A percentile compares a stretch with the other conserved stretches of the same genome.
Evolutionary conservation across 78 protist genomes (phyloP).

Genomic region (Creolimax fragrantissima): DNA sequence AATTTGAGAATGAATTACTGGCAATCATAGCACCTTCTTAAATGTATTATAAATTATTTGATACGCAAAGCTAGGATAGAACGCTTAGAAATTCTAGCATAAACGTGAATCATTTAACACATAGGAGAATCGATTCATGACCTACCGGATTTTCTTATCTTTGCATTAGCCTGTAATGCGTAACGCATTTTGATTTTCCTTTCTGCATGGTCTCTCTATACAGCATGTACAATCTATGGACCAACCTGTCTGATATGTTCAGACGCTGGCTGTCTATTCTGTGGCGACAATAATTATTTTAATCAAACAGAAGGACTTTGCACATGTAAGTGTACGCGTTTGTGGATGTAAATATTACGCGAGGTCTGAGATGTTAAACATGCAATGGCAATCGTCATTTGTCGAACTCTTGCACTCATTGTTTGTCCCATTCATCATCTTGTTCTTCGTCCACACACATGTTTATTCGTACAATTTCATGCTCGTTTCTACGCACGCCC

Average conservation of each 20-base stretch:
- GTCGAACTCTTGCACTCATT: neutral
- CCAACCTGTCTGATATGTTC: neutral
- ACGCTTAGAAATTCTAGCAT: neutral
- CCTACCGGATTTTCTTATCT: neutral
- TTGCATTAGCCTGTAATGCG: neutral
- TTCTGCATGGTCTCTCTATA: neutral
- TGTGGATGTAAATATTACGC: neutral
- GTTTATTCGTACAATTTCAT: neutral
- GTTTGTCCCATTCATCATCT: neutral
- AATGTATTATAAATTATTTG: too few relatives aligned
- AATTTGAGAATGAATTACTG: too few relatives aligned
- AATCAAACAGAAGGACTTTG: neutral
- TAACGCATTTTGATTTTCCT: neutral
- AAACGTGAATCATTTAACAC: neutral
- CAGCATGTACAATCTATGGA: neutral
- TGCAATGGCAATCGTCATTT: neutral
- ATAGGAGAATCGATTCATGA: neutral
- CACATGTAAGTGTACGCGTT: neutral
- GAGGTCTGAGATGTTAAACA: neutral
- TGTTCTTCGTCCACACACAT: neutral
- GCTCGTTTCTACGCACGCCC: too few relatives aligned
- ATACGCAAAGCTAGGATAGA: too few relatives aligned
- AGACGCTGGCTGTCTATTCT: neutral
- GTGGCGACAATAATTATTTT: neutral
- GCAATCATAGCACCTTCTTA: too few relatives aligned